Evolutionary conservation across 768 basidiomycete genomes (phyloP).

Genomic region (Agrocybe praecox): DNA sequence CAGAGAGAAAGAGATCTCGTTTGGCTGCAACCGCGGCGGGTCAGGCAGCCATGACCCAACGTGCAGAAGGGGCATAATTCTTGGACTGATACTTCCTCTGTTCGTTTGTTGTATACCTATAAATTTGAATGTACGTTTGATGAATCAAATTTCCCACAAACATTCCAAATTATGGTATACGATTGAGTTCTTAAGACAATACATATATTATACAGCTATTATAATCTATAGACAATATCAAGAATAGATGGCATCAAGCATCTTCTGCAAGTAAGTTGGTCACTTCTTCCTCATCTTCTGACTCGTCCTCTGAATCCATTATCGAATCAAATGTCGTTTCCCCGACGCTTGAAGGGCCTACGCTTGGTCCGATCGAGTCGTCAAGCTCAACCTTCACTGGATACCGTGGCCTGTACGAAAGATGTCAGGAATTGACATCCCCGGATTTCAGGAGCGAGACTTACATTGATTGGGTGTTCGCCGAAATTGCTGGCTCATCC

Average conservation of each 20-base stretch:
- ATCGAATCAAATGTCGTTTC: slow-evolving; percentile 46
- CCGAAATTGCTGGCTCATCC: slow-evolving; percentile 21
- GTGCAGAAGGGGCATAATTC: slow-evolving; percentile 41
- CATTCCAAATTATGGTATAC: too few species aligned
- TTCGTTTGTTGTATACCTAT: background rate
- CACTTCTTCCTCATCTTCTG: slow-evolving; percentile 61
- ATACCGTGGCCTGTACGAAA: slow-evolving; percentile 5
- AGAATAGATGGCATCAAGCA: background rate
- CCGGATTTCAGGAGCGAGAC: background rate
- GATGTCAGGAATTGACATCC: background rate
- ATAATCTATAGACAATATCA: too few species aligned
- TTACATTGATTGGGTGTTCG: slow-evolving; percentile 13
- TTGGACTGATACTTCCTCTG: slow-evolving; percentile 7
- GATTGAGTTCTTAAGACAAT: too few species aligned
- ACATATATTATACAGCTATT: too few species aligned
- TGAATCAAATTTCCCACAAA: background rate
- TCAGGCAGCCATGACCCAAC: slow-evolving; percentile 83
- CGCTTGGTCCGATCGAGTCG: slow-evolving; percentile 32
- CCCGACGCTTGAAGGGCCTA: slow-evolving; percentile 18
- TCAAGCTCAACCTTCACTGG: slow-evolving; percentile 39
- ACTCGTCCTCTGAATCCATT: slow-evolving; percentile 48
- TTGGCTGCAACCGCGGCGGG: slow-evolving; percentile 91
- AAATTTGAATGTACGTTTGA: background rate
- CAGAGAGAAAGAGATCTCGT: slow-evolving; percentile 90
- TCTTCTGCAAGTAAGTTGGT: slow-evolving; percentile 41